Percentiles rank a stretch among this genome's conserved stretches.
These are phyloP conservation scores for Globisporangium parvum DNA, from an alignment of 352 stramenopile genomes.

Conservation along the genomic window DNA sequence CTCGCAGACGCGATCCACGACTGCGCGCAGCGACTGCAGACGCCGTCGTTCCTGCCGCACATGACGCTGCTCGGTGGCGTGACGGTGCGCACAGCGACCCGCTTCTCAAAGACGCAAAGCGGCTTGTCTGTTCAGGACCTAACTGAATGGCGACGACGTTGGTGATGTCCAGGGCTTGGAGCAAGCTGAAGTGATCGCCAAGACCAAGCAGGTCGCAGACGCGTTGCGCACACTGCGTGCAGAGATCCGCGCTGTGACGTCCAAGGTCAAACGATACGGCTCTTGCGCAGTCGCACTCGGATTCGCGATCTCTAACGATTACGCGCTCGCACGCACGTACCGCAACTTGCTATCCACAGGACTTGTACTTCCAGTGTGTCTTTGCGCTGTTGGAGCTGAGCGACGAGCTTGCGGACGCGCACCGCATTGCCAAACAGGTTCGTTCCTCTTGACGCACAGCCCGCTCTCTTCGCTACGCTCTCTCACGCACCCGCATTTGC, in stretches of 20 bases:
- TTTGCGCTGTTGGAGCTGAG: conserved; percentile 43
- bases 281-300: too few relatives aligned
- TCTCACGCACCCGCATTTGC: background rate
- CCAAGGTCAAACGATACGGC: too few relatives aligned
- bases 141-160: background rate
- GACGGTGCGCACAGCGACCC: conserved; percentile 15
- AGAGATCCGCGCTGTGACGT: conserved; percentile 35
- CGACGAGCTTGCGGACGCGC: conserved; percentile 25
- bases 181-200: conserved; percentile 19
- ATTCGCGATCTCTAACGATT: too few relatives aligned
- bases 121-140: background rate
- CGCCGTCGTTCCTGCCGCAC: conserved; percentile 42
- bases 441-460: too few relatives aligned
- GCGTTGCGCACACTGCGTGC: conserved; percentile 22
- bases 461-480: background rate
- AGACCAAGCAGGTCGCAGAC: conserved; percentile 29
- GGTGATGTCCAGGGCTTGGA: conserved; percentile 17
- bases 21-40: conserved; percentile 30
- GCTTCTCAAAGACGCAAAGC: background rate
- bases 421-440: conserved; percentile 37
- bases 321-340: too few relatives aligned
- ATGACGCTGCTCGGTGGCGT: conserved; percentile 55
- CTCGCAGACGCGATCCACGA: conserved; percentile 30
- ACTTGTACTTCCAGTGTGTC: conserved; percentile 65
- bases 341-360: background rate